Evolutionary conservation across 2,329 filamentous ascomycete species (phyloP).

Genomic region (Penicillium concentricum): DNA sequence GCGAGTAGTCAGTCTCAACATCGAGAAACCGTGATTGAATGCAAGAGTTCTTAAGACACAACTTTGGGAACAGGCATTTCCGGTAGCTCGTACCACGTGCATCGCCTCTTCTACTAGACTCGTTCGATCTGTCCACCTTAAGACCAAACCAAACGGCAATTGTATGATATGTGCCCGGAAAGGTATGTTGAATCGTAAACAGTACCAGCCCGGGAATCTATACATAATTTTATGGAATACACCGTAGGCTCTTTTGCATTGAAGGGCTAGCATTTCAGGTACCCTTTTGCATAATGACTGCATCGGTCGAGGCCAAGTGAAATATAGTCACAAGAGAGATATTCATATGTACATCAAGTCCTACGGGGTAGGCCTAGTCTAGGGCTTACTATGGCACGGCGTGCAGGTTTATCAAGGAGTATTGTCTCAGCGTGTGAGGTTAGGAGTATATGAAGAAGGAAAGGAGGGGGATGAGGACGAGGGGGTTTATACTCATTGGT

Average conservation of each 20-base stretch:
- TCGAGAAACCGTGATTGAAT: too few relatives aligned
- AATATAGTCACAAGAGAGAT: constrained; percentile 26
- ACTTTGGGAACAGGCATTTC: constrained; percentile 37
- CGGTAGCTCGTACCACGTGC: constrained; percentile 36
- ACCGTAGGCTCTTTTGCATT: constrained; percentile 26
- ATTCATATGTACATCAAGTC: constrained; percentile 12
- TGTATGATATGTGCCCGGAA: too few relatives aligned
- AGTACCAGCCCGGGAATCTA: constrained; percentile 34
- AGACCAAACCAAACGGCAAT: constrained; percentile 41
- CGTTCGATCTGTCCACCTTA: constrained; percentile 42
- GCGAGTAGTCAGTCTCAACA: too few relatives aligned
- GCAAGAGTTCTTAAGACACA: too few relatives aligned
- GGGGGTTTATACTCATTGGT: not conserved
- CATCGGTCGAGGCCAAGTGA: constrained; percentile 27
- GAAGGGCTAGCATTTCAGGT: constrained; percentile 22
- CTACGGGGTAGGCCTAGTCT: too few relatives aligned
- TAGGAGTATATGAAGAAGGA: too few relatives aligned
- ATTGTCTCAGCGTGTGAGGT: too few relatives aligned
- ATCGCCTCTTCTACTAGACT: constrained; percentile 44
- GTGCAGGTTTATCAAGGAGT: too few relatives aligned
- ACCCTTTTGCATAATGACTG: constrained; percentile 20
- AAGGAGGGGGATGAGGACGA: too few relatives aligned
- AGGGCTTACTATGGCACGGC: too few relatives aligned
- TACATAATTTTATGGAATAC: constrained; percentile 30
- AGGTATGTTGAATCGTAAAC: constrained; percentile 25